Evolutionary conservation across 2,329 filamentous ascomycete genomes (phyloP).

Genomic region (Pseudogymnoascus sp.): DNA sequence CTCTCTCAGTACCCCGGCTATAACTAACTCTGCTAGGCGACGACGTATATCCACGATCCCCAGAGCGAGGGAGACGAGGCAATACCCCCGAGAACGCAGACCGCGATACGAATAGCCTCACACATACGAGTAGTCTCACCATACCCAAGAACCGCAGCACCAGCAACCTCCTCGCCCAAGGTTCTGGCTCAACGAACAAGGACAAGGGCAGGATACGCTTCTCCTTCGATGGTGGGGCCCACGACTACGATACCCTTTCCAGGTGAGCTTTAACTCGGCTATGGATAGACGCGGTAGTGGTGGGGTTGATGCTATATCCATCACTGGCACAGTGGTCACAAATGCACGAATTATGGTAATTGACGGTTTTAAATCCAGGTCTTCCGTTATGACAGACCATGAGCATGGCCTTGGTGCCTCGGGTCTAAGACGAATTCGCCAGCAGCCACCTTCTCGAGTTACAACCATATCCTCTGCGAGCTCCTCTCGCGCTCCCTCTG

Average conservation of each 20-base stretch:
- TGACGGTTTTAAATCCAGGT: constrained; percentile 43
- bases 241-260: constrained; percentile 63
- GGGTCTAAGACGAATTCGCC: constrained; percentile 86
- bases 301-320: neutral
- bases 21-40: neutral
- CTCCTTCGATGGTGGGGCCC: constrained; percentile 63
- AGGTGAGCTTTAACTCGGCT: constrained; percentile 49
- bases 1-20: neutral
- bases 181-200: constrained; percentile 29
- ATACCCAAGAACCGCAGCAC: constrained; percentile 60
- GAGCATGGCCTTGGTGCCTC: constrained; percentile 81
- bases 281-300: neutral
- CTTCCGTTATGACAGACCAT: constrained; percentile 74
- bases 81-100: neutral
- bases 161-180: constrained; percentile 46
- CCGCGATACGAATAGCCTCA: neutral
- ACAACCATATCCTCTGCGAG: constrained; percentile 59
- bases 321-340: neutral
- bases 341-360: constrained; percentile 5
- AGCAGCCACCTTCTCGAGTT: constrained; percentile 63
- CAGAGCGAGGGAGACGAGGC: constrained; percentile 4
- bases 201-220: constrained; percentile 60
- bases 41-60: neutral
- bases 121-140: neutral
- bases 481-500: constrained; percentile 51